These are phyloP conservation scores for Candida parachauliodes DNA, from an alignment of 805 yeast species.

Conservation along the genomic window DNA sequence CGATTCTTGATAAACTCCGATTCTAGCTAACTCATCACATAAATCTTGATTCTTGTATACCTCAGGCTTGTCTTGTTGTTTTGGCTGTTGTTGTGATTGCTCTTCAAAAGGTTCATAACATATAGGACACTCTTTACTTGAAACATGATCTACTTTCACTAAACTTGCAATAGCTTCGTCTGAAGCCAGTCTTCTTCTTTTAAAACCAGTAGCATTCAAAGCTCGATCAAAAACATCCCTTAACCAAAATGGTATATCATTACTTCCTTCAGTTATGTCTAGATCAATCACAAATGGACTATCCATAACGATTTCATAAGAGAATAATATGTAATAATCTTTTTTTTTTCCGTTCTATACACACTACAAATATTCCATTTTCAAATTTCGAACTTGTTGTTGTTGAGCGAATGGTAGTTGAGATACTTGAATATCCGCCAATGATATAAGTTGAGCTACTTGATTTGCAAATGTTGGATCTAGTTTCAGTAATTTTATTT, in stretches of 20 bases:
- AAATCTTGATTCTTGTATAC: neutral
- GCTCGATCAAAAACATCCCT: conserved; percentile 34
- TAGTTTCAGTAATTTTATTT: conserved; percentile 46
- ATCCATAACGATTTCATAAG: neutral
- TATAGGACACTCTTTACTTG: conserved; percentile 32
- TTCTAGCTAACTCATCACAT: neutral
- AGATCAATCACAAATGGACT: conserved; percentile 7
- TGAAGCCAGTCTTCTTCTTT: conserved; percentile 24
- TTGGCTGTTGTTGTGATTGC: neutral
- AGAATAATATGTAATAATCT: neutral
- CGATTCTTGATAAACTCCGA: conserved; percentile 9
- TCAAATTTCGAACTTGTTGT: conserved; percentile 51
- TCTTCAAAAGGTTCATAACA: conserved; percentile 31
- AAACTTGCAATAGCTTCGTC: conserved; percentile 37
- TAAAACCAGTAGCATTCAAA: conserved; percentile 26
- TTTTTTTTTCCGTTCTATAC: neutral
- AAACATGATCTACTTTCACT: conserved; percentile 18
- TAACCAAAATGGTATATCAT: conserved; percentile 29
- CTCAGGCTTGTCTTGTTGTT: neutral
- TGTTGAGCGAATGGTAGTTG: conserved; percentile 50
- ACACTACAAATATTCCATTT: conserved; percentile 39
- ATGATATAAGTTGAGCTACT: conserved; percentile 50
- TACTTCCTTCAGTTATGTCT: conserved; percentile 10
- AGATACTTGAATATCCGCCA: conserved; percentile 48
- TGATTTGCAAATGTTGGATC: conserved; percentile 57